Base-by-base conservation (phyloP, 139 green algal genomes). In the Coelastrella sp. region DNA sequence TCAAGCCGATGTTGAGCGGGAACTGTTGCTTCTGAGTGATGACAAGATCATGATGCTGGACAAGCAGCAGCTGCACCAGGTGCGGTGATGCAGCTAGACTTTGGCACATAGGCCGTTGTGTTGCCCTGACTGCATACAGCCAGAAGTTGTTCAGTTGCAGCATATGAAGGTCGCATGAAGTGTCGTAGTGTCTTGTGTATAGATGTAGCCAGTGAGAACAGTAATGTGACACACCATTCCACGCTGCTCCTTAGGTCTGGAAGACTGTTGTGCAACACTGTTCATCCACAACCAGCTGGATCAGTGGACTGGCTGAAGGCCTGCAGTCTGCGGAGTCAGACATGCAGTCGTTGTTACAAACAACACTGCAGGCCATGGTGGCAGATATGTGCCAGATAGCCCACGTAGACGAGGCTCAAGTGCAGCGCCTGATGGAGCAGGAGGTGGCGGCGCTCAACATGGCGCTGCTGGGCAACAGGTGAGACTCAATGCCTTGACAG, bases 381-480 rank as follows among this genome's bases (percentile, higher is more conserved):
- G 70, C 90, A 24, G 90, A 63, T 6, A 91, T 95, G 92, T 91
- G 89, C 79, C 93, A 95, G 11, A 91, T 93, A 22, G 94, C 93
- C 58, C 92, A 94, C 56, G n/a, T 96, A 17, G 90, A 88, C 61
- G 92, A 93, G 78, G 93, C 92, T 7, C 90, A 94, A 82, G 80
- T 96, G 82, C 94, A 95, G 90, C 90, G 94, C 3, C 81, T 95
- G 56, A 78, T 95, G 82, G 95, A 96, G 88, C 68, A 92, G 76
- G 92, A 96, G 85, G 90, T 91, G 0, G 57, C 95, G 49, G 78
- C 84, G 7, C 86, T 96, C 74, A 95, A 96, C 84, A 84, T 89
- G n/a, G 60, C 75, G 70, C 92, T 96, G 10, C 88, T 96, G 22
- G 84, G 92, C 6, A 95, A 96, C 90, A 95, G 93, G 93, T 95